Percentiles rank a stretch among this genome's conserved stretches.
Evolutionary conservation across 176 grass and related monocot genomes (phyloP).

Genomic region (Triticum aestivum): DNA sequence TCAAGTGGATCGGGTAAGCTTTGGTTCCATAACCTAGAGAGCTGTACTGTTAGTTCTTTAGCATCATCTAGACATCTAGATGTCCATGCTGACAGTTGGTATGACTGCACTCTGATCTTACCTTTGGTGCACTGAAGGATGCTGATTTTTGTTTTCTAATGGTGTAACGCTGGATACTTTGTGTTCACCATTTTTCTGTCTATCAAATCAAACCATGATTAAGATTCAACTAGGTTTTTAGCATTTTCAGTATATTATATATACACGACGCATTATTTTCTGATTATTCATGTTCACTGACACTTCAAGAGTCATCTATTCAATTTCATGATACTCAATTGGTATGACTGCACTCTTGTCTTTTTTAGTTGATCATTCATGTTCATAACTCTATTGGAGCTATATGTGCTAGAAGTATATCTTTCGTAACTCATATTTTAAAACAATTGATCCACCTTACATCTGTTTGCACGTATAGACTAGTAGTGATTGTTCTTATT

Average conservation of each 20-base stretch:
- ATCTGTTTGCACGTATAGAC: not conserved
- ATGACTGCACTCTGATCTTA: not conserved
- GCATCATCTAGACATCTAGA: not conserved
- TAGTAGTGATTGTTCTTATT: constrained; percentile 17
- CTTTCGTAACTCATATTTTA: not conserved
- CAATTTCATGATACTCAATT: not conserved
- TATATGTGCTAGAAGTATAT: not conserved
- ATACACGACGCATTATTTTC: not conserved
- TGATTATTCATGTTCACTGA: not conserved
- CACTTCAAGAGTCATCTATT: not conserved
- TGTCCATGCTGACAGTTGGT: not conserved
- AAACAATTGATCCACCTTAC: constrained; percentile 6
- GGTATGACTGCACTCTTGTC: not conserved
- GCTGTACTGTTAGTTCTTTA: not conserved
- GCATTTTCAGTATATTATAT: not conserved
- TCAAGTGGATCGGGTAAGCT: constrained; percentile 98
- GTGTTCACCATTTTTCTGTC: not conserved
- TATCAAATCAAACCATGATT: not conserved
- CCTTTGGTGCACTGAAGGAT: constrained; percentile 4
- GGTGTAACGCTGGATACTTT: not conserved
- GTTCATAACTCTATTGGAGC: not conserved
- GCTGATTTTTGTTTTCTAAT: not conserved
- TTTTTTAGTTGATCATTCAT: not conserved
- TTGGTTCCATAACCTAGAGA: not conserved
- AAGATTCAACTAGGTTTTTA: not conserved